Base-by-base conservation (phyloP, 2,329 filamentous ascomycete genomes). In the Xenosphaeropsis pyriputrescens region DNA sequence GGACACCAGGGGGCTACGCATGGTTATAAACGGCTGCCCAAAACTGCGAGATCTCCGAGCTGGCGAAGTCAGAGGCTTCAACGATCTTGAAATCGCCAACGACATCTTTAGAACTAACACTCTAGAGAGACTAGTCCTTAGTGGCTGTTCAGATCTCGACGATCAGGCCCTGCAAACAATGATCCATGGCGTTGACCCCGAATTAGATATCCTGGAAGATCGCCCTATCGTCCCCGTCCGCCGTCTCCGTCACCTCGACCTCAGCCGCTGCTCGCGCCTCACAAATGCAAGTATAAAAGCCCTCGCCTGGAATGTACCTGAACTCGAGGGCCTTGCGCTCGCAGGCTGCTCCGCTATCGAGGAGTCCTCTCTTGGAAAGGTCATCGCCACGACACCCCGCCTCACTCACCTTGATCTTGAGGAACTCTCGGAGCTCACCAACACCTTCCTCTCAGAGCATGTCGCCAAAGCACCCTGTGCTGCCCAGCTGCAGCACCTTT, bases 341-440 rank as follows among this genome's bases (percentile, higher is more conserved):
- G 85, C 79, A 5, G 82, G 85, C 42, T 88, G 86, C 51, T 66
- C 67, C n/a, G 63, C 70, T 11, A 58, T 96, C 36, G 83, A 76
- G 0, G 85, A 95, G 49, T 68, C 67, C 1, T 77, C 80, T 0
- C 64, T 98, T 16, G 71, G 73, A 34, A 69, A 75, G 1, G 66
- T 96, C 15, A 61, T 96, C 2, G 76, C 75, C 5, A 84, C 84
- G 0, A 74, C 82, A 0, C 82, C 85, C 1, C 67, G 71, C 5
- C 70, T 98, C 14, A 88, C 84, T 0, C 85, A 93, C 53, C 67
- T 98, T 32, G 91, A 96, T 47, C 62, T 96, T 2, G 91, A 98
- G 57, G 88, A 95, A 48, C 66, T 95, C 11, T 68, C 76, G 5
- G 67, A 77, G 18, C 62, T 96, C 12, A 88, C 81, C 14, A 93